Conservation (phyloP, 192 early-diverging fungal genomes). For the Spizellomyces punctatus region DNA sequence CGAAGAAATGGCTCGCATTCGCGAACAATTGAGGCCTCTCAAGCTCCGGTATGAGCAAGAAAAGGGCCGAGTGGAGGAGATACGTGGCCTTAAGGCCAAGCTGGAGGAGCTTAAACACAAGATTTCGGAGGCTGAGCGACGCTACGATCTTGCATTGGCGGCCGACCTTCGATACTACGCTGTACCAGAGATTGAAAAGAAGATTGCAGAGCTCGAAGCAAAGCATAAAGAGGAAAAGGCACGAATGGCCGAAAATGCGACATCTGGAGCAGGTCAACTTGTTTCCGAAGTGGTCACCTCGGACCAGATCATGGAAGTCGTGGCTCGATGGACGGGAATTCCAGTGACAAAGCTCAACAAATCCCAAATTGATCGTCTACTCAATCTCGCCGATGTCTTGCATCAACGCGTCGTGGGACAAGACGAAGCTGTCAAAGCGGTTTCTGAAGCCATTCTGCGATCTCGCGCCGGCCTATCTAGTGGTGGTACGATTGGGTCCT, state of each 20-base stretch:
- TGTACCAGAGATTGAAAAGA: slow-evolving; percentile 84
- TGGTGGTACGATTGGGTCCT: slow-evolving; percentile 79
- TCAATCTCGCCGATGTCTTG: slow-evolving; percentile 76
- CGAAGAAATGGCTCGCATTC: slow-evolving; percentile 79
- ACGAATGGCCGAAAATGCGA: slow-evolving; percentile 45
- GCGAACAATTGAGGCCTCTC: slow-evolving; percentile 88
- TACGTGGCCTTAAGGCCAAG: slow-evolving; percentile 83
- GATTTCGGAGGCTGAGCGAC: slow-evolving; percentile 79
- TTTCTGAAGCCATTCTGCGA: slow-evolving; percentile 87
- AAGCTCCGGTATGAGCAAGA: slow-evolving; percentile 84
- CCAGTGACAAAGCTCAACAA: slow-evolving; percentile 88
- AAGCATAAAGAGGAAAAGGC: slow-evolving; percentile 69
- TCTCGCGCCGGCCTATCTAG: slow-evolving; percentile 89
- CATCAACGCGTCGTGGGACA: slow-evolving; percentile 91
- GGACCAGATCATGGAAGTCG: slow-evolving; percentile 93
- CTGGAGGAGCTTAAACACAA: slow-evolving; percentile 86
- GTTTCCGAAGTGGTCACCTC: slow-evolving; percentile 85
- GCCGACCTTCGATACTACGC: slow-evolving; percentile 95
- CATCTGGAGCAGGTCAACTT: slow-evolving; percentile 50
- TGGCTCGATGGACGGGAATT: slow-evolving; percentile 96
- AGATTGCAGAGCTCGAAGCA: slow-evolving; percentile 71
- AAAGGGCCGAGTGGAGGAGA: slow-evolving; percentile 84
- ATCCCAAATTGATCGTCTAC: slow-evolving; percentile 81
- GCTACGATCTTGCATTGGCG: slow-evolving; percentile 80
- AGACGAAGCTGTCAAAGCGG: slow-evolving; percentile 84